Conservation (phyloP, 108 stramenopile species). For the Fistulifera pelliculosa region DNA sequence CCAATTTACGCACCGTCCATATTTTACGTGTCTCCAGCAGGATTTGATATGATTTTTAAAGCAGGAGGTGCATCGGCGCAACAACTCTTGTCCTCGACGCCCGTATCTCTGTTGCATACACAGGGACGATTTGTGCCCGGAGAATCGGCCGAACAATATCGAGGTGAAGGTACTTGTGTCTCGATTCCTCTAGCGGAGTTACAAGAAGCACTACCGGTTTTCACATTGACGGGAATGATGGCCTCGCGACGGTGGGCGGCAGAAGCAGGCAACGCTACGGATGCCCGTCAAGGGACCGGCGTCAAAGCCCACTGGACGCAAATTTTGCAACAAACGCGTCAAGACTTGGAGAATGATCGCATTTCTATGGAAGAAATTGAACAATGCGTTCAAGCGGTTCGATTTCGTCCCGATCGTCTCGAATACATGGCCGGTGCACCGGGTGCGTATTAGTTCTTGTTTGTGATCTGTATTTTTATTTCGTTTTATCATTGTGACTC, state of each 20-base stretch:
- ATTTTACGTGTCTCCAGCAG: conserved; percentile 38
- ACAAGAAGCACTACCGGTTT: conserved; percentile 23
- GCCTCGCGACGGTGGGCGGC: conserved; percentile 19
- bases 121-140: conserved; percentile 42
- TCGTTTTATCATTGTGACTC: too few species aligned
- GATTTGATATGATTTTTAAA: conserved; percentile 50
- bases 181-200: conserved; percentile 20
- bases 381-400: conserved; percentile 23
- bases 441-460: conserved; percentile 10
- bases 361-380: conserved; percentile 31
- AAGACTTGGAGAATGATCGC: conserved; percentile 30
- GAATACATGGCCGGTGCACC: conserved; percentile 48
- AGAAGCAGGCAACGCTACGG: too few species aligned
- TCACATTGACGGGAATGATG: conserved; percentile 33
- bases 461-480: too few species aligned
- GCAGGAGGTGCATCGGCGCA: conserved; percentile 11
- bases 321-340: conserved; percentile 36
- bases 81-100: conserved; percentile 1
- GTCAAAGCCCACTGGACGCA: conserved; percentile 28
- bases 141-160: conserved; percentile 45
- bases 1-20: conserved; percentile 41
- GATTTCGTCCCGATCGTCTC: conserved; percentile 36
- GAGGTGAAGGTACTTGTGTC: conserved; percentile 36
- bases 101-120: conserved; percentile 27
- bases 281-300: neutral